Evolutionary conservation across 73 alveolate species (phyloP).

Genomic region (Breviolum minutum): DNA sequence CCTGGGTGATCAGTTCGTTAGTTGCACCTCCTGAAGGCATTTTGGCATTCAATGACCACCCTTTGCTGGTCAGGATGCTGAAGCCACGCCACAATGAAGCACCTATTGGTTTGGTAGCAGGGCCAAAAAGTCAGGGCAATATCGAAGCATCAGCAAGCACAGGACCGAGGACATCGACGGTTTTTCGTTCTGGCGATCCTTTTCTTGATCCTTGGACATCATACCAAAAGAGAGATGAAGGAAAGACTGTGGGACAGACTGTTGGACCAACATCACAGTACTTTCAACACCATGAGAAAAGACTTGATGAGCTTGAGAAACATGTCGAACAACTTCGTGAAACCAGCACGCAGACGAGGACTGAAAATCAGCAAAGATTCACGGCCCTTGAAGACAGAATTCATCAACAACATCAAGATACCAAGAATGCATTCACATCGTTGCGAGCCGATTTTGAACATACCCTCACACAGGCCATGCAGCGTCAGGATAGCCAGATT

Average conservation of each 20-base stretch:
- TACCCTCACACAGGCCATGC: neutral
- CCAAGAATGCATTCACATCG: neutral
- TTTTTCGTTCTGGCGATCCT: neutral
- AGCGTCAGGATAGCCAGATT: neutral
- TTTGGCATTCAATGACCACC: neutral
- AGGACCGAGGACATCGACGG: neutral
- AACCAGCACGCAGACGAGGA: neutral
- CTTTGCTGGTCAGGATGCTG: neutral
- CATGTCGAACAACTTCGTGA: neutral
- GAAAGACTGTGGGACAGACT: neutral
- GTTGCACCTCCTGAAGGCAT: neutral
- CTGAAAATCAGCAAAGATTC: neutral
- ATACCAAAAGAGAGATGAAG: neutral
- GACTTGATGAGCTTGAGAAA: neutral
- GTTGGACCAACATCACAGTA: neutral
- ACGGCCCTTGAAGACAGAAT: neutral
- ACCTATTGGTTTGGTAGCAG: neutral
- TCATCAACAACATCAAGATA: neutral
- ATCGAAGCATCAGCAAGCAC: neutral
- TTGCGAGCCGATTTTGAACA: neutral
- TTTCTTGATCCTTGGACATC: neutral
- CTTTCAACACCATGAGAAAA: neutral
- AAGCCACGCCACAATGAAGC: neutral
- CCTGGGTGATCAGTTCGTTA: neutral
- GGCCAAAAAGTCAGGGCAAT: neutral